A percentile compares a stretch with the other conserved stretches of the same genome.
These are phyloP conservation scores for Sclerotinia trifoliorum DNA, from an alignment of 2,329 filamentous ascomycete species.

Conservation along the genomic window DNA sequence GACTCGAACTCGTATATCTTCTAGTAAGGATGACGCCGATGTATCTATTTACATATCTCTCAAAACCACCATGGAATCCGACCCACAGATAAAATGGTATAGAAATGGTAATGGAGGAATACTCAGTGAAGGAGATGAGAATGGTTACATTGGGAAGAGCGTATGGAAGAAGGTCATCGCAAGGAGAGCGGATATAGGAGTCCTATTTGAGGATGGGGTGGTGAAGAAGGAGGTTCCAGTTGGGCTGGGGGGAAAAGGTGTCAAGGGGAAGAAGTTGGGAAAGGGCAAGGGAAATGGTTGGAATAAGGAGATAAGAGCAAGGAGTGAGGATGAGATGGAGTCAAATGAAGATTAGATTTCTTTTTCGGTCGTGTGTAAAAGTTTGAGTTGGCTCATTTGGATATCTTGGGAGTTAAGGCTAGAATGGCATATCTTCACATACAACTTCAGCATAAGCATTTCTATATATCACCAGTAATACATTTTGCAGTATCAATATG, in stretches of 20 bases:
- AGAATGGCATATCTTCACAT: background rate
- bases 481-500: no score
- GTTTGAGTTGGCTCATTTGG: background rate
- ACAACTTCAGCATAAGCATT: background rate
- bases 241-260: constrained; percentile 45
- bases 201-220: constrained; percentile 46
- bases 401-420: background rate
- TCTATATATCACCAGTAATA: no score
- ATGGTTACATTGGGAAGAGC: constrained; percentile 38
- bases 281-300: constrained; percentile 43
- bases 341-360: background rate
- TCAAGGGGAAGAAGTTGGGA: constrained; percentile 41
- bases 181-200: constrained; percentile 44
- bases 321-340: constrained; percentile 35
- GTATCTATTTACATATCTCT: constrained; percentile 47
- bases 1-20: constrained; percentile 31
- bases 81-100: constrained; percentile 42
- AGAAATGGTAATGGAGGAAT: constrained; percentile 43
- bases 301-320: constrained; percentile 37
- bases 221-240: constrained; percentile 47
- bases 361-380: background rate
- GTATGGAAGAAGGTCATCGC: constrained; percentile 47
- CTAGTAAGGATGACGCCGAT: constrained; percentile 40
- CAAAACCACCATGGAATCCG: constrained; percentile 39
- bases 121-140: constrained; percentile 39